These are phyloP conservation scores for Melaleuca alternifolia DNA, from an alignment of 345 rosid genomes.

Conservation along the genomic window DNA sequence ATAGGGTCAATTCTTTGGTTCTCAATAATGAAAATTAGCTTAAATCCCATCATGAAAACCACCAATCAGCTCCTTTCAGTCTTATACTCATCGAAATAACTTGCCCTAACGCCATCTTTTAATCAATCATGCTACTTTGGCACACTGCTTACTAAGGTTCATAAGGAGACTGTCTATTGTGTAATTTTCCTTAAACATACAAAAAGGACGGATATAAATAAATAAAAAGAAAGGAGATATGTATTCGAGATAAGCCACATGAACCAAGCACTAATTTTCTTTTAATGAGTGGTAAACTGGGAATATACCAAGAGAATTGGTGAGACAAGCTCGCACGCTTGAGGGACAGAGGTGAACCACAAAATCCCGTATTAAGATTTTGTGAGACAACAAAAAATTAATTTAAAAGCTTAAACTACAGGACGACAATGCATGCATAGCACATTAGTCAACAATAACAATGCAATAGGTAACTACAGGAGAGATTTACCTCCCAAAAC, in stretches of 20 bases:
- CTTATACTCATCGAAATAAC: neutral
- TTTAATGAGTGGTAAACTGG: neutral
- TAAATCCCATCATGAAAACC: neutral
- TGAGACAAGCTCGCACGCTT: neutral
- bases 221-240: neutral
- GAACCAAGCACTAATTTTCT: neutral
- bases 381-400: neutral
- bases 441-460: neutral
- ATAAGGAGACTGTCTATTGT: neutral
- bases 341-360: neutral
- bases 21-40: neutral
- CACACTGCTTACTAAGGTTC: neutral
- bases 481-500: conserved; percentile 60
- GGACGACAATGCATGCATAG: neutral
- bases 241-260: neutral
- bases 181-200: neutral
- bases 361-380: neutral
- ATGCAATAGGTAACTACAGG: neutral
- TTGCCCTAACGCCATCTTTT: neutral
- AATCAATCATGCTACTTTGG: neutral
- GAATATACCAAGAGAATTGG: neutral
- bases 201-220: neutral
- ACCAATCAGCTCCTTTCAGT: neutral
- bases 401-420: neutral
- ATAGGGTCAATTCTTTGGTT: neutral